Base-by-base conservation (phyloP, 345 rosid species). In the Pistacia vera region DNA sequence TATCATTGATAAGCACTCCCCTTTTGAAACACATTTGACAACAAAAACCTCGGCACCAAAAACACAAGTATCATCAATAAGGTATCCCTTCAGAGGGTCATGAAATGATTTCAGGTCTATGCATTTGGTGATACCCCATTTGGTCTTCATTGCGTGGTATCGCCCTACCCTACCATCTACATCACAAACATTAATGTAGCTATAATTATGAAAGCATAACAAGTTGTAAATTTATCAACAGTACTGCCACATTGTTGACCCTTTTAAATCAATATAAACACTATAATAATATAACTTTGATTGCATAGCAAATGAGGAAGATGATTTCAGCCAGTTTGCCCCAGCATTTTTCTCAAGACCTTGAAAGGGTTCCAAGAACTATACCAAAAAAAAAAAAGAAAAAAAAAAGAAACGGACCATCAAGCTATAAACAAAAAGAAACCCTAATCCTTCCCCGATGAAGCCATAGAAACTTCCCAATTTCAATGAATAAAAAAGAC, bases 101-200 rank as follows among this genome's bases (percentile, higher is more conserved):
- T 54, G 2, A 48, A 67, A 67, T 17, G 49, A 35, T 16, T 16
- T 8, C 20, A 16, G 18, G 49, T 35, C 12, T 1, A 64, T 36
- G 68, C 17, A 64, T 13, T 64, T 38, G 4, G 12, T 22, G 10
- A 38, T 64, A 35, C 49, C 68, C 10, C 11, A 64, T 35, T 7
- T 16, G 4, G 68, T 36, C 11, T 64, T 64, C 28, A 64, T 64
- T 9, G 51, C 49, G 28, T 67, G 58, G n/a, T 20, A 49, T 48
- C 38, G 58, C 1, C 33, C 4, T 48, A 48, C 41, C 30, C 18
- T 20, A 16, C 18, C 71, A 48, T 67, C 71, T 67, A 17, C 38
- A 48, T 3, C n/a, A 49, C 36, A 67, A 20, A 46, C 22, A 75
- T 71, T 78, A 81, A 66, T 74, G 85, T 51, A 60, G 74, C 8